These are phyloP conservation scores for Anastatica hierochuntica DNA, from an alignment of 345 rosid genomes.

Conservation along the genomic window DNA sequence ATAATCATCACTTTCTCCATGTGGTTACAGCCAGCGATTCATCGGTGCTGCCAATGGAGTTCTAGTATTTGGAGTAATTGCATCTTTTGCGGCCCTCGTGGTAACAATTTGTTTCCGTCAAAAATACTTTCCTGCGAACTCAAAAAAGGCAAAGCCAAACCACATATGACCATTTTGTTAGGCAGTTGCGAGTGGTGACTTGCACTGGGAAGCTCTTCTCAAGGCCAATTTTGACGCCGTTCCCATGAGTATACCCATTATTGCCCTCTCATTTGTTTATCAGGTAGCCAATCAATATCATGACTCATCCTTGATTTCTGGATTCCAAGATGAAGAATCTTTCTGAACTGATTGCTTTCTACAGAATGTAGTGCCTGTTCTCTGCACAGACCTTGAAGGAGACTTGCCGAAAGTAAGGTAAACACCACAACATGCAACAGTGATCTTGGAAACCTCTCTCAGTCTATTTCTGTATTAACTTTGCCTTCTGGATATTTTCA, in stretches of 20 bases:
- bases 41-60: conserved; percentile 80
- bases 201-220: conserved; percentile 70
- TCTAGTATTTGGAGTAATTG: conserved; percentile 58
- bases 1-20: background rate
- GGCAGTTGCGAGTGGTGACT: conserved; percentile 68
- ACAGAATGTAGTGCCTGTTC: conserved; percentile 92
- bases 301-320: background rate
- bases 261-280: conserved; percentile 87
- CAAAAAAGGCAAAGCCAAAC: background rate
- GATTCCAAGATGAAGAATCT: conserved; percentile 10
- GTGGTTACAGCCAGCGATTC: conserved; percentile 63
- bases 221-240: conserved; percentile 82
- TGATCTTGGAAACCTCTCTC: no score
- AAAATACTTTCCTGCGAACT: background rate
- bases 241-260: conserved; percentile 96
- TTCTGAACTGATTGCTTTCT: conserved; percentile 7
- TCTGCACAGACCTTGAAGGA: conserved; percentile 94
- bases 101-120: conserved; percentile 34
- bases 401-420: conserved; percentile 93
- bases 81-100: conserved; percentile 78
- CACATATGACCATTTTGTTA: conserved; percentile 24
- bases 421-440: conserved; percentile 13
- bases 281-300: conserved; percentile 41
- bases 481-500: background rate
- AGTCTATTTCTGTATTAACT: background rate